Evolutionary conservation across 768 basidiomycete species (phyloP), one percentile per base, ranked within the genome.

Genomic region (Pulveroboletus sp.): DNA sequence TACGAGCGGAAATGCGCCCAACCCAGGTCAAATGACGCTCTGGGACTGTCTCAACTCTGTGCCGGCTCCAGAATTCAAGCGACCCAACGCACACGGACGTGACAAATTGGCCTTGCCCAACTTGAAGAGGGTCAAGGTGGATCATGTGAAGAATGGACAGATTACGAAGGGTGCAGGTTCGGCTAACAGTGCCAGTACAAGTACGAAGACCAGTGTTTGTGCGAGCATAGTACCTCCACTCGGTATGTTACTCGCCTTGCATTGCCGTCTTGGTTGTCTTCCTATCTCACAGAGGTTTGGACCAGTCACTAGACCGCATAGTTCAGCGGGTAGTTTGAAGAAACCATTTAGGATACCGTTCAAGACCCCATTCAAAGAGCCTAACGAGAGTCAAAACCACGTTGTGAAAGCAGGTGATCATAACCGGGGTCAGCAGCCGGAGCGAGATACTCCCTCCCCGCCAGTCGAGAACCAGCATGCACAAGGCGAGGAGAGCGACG

Each of bases 291-390:
- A 15, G 17, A 37, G 11, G n/a, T 8, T 13, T 14, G 53, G 30
- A 15, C 36, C 27, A 78, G 80, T 76, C 13, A 80, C 80, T 8
- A 78, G 71, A 54, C 73, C 76, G 5, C 69, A 76, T 57, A 61
- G 56, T 42, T 80, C 78, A 8, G 70, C 64, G 0, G 58, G 55
- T 24, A 57, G 56, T 46, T 56, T 82, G 44, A 71, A 58, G 38
- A 83, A 79, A 59, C 82, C 82, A 3, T 85, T 82, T n/a, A n/a
- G n/a, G n/a, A n/a, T n/a, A n/a, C n/a, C n/a, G n/a, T n/a, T n/a
- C 65, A 81, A 74, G 57, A 61, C 58, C 0, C 61, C 67, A 0
- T 60, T 80, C 40, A 70, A 61, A 36, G 78, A 74, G 51, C 80
- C 81, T 76, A 76, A 58, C 75, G 71, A 57, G 60, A 61, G 1